Conservation (phyloP, 331 rosid genomes). For the Prunus yedoensis region DNA sequence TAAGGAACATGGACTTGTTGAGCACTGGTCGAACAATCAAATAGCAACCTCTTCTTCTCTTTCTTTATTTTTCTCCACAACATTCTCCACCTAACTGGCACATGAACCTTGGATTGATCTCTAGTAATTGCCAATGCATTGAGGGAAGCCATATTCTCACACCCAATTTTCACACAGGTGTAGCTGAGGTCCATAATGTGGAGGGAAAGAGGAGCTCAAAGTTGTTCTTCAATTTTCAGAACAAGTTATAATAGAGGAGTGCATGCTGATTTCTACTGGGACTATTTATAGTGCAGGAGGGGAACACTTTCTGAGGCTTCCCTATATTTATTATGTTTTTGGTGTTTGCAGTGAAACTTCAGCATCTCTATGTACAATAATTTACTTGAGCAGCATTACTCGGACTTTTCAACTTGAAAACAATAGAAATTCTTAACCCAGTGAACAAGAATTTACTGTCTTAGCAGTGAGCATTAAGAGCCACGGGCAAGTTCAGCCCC, state of each 20-base stretch:
- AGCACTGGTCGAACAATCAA: constrained; percentile 24
- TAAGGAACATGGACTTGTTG: constrained; percentile 38
- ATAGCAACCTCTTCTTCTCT: constrained; percentile 45
- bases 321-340: background rate
- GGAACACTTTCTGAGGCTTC: background rate
- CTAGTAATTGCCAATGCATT: constrained; percentile 11
- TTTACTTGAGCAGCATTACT: background rate
- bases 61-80: constrained; percentile 68
- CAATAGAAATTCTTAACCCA: background rate
- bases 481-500: no score
- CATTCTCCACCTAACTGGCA: constrained; percentile 34
- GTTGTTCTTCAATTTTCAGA: background rate
- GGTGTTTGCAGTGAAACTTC: background rate
- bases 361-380: background rate
- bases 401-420: background rate
- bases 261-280: background rate
- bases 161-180: constrained; percentile 35
- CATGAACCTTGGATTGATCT: constrained; percentile 29
- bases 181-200: constrained; percentile 38
- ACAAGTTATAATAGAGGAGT: background rate
- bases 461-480: background rate
- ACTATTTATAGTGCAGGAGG: background rate
- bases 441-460: background rate
- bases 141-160: constrained; percentile 29
- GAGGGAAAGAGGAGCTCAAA: background rate